A percentile compares a stretch with the other conserved stretches of the same genome.
phyloP scores from a whole-genome alignment of 75 land plant species.

The Sequoia sempervirens region DNA sequence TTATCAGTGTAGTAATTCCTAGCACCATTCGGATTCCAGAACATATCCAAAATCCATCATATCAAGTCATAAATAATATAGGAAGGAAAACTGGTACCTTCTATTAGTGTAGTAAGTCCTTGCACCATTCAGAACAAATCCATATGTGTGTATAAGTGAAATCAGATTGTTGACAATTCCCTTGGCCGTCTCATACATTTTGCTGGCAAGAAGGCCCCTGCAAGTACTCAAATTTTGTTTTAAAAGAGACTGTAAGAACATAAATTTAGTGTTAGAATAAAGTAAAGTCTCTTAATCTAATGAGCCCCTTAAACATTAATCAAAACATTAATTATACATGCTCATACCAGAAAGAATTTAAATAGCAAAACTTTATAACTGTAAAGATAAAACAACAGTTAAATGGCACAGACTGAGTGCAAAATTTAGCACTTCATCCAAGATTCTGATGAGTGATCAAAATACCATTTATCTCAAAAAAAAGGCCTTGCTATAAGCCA shows the following conservation, averaged over 20 bases:
- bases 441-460: background rate
- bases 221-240: background rate
- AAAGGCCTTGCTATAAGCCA: background rate
- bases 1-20: slow-evolving; percentile 74
- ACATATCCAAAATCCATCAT: slow-evolving; percentile 44
- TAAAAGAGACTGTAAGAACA: background rate
- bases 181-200: slow-evolving; percentile 82
- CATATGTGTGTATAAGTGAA: slow-evolving; percentile 53
- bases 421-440: background rate
- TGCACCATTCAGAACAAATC: slow-evolving; percentile 89
- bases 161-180: slow-evolving; percentile 75
- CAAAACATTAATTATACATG: background rate
- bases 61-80: background rate
- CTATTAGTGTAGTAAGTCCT: slow-evolving; percentile 81
- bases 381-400: background rate
- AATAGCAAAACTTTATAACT: background rate
- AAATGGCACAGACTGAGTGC: background rate
- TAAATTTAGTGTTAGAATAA: background rate
- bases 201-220: slow-evolving; percentile 90
- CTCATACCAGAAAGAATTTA: background rate
- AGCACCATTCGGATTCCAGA: slow-evolving; percentile 62
- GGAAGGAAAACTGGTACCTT: slow-evolving; percentile 39
- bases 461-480: background rate
- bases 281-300: background rate
- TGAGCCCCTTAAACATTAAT: background rate